phyloP scores from a whole-genome alignment of 805 yeast species.

The Teunomyces barrocoloradensis region DNA sequence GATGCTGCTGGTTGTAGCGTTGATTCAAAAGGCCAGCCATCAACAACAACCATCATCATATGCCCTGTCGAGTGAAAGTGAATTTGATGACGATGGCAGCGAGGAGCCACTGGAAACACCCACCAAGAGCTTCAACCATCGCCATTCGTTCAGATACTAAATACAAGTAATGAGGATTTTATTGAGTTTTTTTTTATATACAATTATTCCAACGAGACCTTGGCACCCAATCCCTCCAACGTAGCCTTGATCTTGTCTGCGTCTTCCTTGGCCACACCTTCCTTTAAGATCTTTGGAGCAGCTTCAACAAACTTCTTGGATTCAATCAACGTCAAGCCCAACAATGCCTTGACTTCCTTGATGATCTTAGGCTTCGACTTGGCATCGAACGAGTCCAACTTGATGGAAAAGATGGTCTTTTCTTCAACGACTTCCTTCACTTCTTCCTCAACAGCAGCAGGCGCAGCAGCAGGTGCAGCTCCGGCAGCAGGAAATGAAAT shows the following conservation, averaged over 20 bases:
- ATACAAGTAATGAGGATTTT: too few relatives aligned
- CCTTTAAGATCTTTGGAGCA: conserved; percentile 96
- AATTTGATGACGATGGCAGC: conserved; percentile 13
- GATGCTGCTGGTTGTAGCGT: background rate
- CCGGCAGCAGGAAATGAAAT: conserved; percentile 78
- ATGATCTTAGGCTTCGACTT: conserved; percentile 96
- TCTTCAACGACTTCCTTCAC: conserved; percentile 79
- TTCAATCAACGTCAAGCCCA: conserved; percentile 92
- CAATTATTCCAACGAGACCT: conserved; percentile 75
- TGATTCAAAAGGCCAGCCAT: background rate
- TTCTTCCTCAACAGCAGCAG: conserved; percentile 71
- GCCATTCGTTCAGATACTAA: background rate
- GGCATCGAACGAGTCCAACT: conserved; percentile 91
- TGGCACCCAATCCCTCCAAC: conserved; percentile 93
- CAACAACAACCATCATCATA: background rate
- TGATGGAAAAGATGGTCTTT: conserved; percentile 87
- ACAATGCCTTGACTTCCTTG: conserved; percentile 89
- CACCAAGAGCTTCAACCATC: background rate
- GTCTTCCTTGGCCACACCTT: conserved; percentile 94
- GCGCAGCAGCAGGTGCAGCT: conserved; percentile 53
- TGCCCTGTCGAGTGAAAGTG: conserved; percentile 7
- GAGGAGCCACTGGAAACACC: conserved; percentile 5
- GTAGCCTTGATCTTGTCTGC: conserved; percentile 94
- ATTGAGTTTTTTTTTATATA: conserved; percentile 1
- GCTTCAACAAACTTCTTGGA: conserved; percentile 97